Conservation (phyloP, 1,284 basidiomycete genomes). For the Naganishia liquefaciens region DNA sequence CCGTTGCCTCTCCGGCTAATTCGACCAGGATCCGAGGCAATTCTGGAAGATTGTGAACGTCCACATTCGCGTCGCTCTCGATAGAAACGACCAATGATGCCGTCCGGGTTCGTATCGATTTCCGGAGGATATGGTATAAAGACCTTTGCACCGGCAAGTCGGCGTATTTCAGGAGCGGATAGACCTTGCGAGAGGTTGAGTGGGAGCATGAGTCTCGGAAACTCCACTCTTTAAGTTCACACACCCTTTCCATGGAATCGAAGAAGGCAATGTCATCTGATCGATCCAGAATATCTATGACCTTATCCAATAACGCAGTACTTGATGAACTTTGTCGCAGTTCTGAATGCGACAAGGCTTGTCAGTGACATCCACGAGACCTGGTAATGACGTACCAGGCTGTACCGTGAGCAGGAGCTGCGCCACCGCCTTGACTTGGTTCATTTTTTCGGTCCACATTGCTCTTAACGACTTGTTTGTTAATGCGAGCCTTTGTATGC, state of each 20-base stretch:
- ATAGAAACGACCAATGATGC: constrained; percentile 81
- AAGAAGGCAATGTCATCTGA: constrained; percentile 25
- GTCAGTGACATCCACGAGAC: neutral
- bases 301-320: constrained; percentile 14
- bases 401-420: constrained; percentile 62
- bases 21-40: constrained; percentile 69
- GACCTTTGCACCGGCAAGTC: constrained; percentile 66
- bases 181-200: constrained; percentile 18
- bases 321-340: constrained; percentile 7
- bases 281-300: constrained; percentile 20
- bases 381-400: constrained; percentile 56
- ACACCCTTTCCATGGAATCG: constrained; percentile 22
- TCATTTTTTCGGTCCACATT: constrained; percentile 66
- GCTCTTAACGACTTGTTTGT: constrained; percentile 74
- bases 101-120: constrained; percentile 67
- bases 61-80: constrained; percentile 56
- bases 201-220: neutral
- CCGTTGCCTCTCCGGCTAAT: constrained; percentile 47
- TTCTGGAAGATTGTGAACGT: constrained; percentile 52
- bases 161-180: constrained; percentile 14
- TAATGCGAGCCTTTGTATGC: constrained; percentile 68
- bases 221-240: neutral
- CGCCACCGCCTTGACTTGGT: constrained; percentile 61
- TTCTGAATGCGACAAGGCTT: neutral
- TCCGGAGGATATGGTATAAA: constrained; percentile 67